Evolutionary conservation across 2,329 filamentous ascomycete genomes (phyloP).

Genomic region (Penicillium fuscoglaucum): DNA sequence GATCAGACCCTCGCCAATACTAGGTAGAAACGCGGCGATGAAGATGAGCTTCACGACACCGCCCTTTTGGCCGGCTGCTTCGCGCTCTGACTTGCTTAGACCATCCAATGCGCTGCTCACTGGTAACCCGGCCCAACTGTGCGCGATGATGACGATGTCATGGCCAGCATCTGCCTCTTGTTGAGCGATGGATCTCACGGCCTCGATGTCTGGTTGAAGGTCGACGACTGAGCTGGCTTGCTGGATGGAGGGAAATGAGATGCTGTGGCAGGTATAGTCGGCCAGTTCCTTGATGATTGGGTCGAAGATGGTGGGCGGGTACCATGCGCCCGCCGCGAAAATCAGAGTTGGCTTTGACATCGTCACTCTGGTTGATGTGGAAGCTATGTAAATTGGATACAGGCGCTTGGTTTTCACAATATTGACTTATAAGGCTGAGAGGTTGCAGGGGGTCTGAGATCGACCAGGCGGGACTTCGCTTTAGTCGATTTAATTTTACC

Average conservation of each 20-base stretch:
- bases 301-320: slow-evolving; percentile 32
- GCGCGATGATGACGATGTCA: slow-evolving; percentile 34
- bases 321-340: slow-evolving; percentile 37
- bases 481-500: not conserved
- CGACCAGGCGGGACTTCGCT: not conserved
- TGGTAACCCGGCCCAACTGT: slow-evolving; percentile 41
- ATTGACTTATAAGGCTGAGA: not conserved
- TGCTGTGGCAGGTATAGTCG: slow-evolving; percentile 24
- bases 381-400: not conserved
- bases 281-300: slow-evolving; percentile 26
- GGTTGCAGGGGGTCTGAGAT: not conserved
- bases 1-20: slow-evolving; percentile 34
- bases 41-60: slow-evolving; percentile 38
- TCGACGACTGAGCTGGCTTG: slow-evolving; percentile 23
- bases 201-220: slow-evolving; percentile 33
- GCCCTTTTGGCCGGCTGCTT: slow-evolving; percentile 29
- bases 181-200: slow-evolving; percentile 35
- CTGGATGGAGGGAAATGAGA: slow-evolving; percentile 33
- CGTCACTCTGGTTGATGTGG: not conserved
- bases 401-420: not conserved
- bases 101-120: slow-evolving; percentile 38
- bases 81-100: slow-evolving; percentile 32
- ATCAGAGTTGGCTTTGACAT: slow-evolving; percentile 33
- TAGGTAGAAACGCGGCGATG: slow-evolving; percentile 38
- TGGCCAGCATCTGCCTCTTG: slow-evolving; percentile 30